Evolutionary conservation across 1,284 basidiomycete genomes (phyloP), one percentile per base, ranked within the genome.

Genomic region (Tylopilus sp.): DNA sequence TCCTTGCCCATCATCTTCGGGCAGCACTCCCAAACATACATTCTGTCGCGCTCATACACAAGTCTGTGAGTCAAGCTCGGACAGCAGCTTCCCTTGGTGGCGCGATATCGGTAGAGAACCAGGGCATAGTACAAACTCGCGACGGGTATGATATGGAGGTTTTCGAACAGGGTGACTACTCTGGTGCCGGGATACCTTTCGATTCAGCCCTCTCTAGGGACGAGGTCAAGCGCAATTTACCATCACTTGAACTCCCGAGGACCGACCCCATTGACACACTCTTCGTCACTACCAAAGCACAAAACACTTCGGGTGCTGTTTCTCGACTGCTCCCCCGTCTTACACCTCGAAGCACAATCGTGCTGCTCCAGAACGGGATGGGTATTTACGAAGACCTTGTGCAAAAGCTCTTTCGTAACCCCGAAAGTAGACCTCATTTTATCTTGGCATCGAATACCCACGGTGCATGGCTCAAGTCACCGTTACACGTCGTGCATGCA

Each of bases 311-410:
- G 0, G 57, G 65, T 2, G 84, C 86, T 3, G 62, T 98, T 28
- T 68, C 72, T 21, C 63, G 70, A 4, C 76, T 98, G 42, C 67
- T 78, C 6, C 79, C 79, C 9, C 81, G 92, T 18, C 69, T 97
- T 25, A 76, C 77, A 5, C 68, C 78, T 0, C 67, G 78, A 45
- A 88, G 86, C 38, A 97, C 94, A 23, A 82, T 98, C 55, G 89
- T 96, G 1, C 79, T 99, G 6, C 69, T 97, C 43, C 91, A 97
- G 64, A 97, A 97, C 66, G 95, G 86, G 66, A 74, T 97, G 84
- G 95, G 93, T 15, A 74, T 96, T 13, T 89, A 94, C 67, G 94
- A 98, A 59, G 71, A 82, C 53, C 74, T 97, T 45, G 67, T 91
- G 37, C 66, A 73, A 13, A 65, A 76, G 15, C 60, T 92, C 40